Percentiles rank a stretch among this genome's conserved stretches.
phyloP scores from a whole-genome alignment of 305 asterid genomes.

The Fraxinus sp. region DNA sequence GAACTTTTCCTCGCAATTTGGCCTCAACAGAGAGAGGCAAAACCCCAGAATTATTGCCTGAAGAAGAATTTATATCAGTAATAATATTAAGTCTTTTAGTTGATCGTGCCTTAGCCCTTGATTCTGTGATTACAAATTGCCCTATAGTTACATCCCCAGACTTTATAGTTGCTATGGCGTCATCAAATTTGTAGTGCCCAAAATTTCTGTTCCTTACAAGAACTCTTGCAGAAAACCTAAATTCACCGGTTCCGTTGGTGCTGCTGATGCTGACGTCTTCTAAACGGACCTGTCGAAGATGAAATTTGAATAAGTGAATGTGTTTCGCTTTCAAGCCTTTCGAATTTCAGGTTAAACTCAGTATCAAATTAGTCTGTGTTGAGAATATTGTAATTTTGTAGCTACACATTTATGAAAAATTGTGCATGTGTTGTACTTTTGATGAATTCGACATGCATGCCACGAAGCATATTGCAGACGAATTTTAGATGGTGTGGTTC shows the following conservation, averaged over 20 bases:
- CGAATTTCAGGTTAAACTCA: not conserved
- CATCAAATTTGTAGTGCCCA: slow-evolving; percentile 35
- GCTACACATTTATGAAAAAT: not conserved
- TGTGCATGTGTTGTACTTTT: not conserved
- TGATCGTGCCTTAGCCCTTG: slow-evolving; percentile 36
- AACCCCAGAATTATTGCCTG: slow-evolving; percentile 10
- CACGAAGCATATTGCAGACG: not conserved
- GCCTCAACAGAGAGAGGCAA: slow-evolving; percentile 32
- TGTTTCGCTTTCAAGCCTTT: not conserved
- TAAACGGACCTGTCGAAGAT: slow-evolving; percentile 13
- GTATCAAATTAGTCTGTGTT: not conserved
- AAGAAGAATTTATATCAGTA: slow-evolving; percentile 14
- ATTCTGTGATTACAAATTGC: slow-evolving; percentile 30
- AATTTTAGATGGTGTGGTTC: not conserved
- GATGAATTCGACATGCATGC: not conserved
- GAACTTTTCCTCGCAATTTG: slow-evolving; percentile 45
- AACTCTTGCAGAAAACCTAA: slow-evolving; percentile 26
- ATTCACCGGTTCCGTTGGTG: not conserved
- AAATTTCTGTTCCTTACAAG: slow-evolving; percentile 37
- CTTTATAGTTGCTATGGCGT: slow-evolving; percentile 20
- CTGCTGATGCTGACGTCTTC: slow-evolving; percentile 13
- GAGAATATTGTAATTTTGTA: not conserved
- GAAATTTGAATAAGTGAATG: not conserved
- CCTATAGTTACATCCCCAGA: slow-evolving; percentile 10
- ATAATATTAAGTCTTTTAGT: slow-evolving; percentile 27